A percentile compares a stretch with the other conserved stretches of the same genome.
These are phyloP conservation scores for Penicillium daleae DNA, from an alignment of 495 filamentous ascomycete species.

Conservation along the genomic window DNA sequence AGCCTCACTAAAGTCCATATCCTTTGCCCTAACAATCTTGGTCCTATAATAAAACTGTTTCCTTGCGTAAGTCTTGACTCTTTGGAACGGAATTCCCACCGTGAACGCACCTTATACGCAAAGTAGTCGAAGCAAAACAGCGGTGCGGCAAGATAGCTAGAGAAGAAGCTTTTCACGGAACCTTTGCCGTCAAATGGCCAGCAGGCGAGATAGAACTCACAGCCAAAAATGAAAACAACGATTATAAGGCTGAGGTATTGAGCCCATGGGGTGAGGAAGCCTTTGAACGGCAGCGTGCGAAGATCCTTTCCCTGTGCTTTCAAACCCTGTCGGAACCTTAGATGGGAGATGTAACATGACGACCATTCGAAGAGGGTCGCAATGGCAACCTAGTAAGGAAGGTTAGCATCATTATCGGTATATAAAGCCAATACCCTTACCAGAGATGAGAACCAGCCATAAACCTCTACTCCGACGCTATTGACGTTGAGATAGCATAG, in stretches of 20 bases:
- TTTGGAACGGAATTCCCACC: no score
- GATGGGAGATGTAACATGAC: slow-evolving; percentile 63
- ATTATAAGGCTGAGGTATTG: slow-evolving; percentile 59
- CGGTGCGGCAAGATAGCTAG: slow-evolving; percentile 35
- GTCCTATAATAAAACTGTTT: slow-evolving; percentile 26
- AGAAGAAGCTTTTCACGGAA: slow-evolving; percentile 34
- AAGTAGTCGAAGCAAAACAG: slow-evolving; percentile 36
- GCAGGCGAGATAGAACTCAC: slow-evolving; percentile 58
- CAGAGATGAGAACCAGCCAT: slow-evolving; percentile 35
- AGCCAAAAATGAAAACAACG: slow-evolving; percentile 63
- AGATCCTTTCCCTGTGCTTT: slow-evolving; percentile 55
- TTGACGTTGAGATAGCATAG: slow-evolving; percentile 34
- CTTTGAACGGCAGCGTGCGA: slow-evolving; percentile 58
- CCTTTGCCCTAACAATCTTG: slow-evolving; percentile 28
- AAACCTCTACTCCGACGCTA: slow-evolving; percentile 28
- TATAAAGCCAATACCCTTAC: slow-evolving; percentile 9
- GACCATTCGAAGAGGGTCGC: slow-evolving; percentile 49
- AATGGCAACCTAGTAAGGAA: slow-evolving; percentile 27
- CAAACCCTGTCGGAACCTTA: slow-evolving; percentile 63
- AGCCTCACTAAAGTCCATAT: slow-evolving; percentile 34
- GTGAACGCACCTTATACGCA: slow-evolving; percentile 27
- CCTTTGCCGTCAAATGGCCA: slow-evolving; percentile 38
- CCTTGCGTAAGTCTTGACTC: neutral
- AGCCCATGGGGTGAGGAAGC: slow-evolving; percentile 60
- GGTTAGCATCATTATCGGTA: neutral